Evolutionary conservation across 129 eudicot species (phyloP).

Genomic region (Flaveria bidentis): DNA sequence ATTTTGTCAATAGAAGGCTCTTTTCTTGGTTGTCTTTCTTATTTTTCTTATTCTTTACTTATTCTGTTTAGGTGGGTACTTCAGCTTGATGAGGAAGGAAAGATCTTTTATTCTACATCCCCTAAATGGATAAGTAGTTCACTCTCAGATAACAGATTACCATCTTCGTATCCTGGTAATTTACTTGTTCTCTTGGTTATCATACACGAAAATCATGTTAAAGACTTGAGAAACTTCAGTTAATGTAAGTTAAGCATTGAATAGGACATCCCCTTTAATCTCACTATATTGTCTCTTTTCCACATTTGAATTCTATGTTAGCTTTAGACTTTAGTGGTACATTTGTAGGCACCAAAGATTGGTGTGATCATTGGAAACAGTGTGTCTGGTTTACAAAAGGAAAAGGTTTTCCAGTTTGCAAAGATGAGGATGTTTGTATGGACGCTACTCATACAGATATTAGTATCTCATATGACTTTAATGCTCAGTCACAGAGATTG

Average conservation of each 20-base stretch:
- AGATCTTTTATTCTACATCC: slow-evolving; percentile 78
- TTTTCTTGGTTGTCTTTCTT: slow-evolving; percentile 9
- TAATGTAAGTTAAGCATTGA: background rate
- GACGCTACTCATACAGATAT: slow-evolving; percentile 71
- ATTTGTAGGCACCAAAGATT: slow-evolving; percentile 53
- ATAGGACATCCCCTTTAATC: background rate
- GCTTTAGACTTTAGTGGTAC: slow-evolving; percentile 12
- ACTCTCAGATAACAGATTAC: slow-evolving; percentile 26
- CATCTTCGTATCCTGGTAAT: slow-evolving; percentile 47
- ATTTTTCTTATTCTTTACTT: background rate
- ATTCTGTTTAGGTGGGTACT: slow-evolving; percentile 75
- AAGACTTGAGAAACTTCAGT: background rate
- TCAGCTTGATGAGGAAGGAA: slow-evolving; percentile 89
- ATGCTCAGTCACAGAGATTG: slow-evolving; percentile 36
- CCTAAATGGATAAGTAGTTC: slow-evolving; percentile 67
- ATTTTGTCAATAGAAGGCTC: background rate
- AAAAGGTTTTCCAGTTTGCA: slow-evolving; percentile 52
- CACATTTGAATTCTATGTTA: slow-evolving; percentile 10
- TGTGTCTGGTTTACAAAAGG: slow-evolving; percentile 79
- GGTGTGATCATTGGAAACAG: slow-evolving; percentile 99
- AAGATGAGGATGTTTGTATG: slow-evolving; percentile 58
- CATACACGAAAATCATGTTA: background rate
- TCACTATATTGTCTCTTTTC: background rate
- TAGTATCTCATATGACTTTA: slow-evolving; percentile 64
- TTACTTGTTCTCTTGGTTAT: slow-evolving; percentile 10